phyloP scores from a whole-genome alignment of 2,329 filamentous ascomycete genomes.

The Trichoderma simmonsii region DNA sequence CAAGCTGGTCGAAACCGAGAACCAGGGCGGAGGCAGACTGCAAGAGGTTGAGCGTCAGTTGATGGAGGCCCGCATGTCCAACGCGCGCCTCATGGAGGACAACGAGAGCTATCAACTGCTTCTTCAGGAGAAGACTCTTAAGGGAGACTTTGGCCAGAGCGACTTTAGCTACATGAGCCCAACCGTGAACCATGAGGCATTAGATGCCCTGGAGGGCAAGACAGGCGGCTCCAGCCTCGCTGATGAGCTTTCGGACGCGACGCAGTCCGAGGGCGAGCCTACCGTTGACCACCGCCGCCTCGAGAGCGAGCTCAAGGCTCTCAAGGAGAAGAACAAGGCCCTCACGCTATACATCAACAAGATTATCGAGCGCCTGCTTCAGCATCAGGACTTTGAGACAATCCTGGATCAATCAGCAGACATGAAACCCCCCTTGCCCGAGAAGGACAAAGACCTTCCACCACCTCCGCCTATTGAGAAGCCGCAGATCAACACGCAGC shows the following conservation, averaged over 20 bases:
- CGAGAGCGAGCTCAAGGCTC: constrained; percentile 72
- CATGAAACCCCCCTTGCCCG: constrained; percentile 34
- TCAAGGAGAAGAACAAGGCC: constrained; percentile 95
- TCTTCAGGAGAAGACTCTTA: constrained; percentile 90
- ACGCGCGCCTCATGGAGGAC: constrained; percentile 94
- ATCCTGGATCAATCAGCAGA: constrained; percentile 80
- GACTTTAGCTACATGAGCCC: constrained; percentile 69
- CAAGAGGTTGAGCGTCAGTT: constrained; percentile 88
- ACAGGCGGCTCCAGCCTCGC: constrained; percentile 62
- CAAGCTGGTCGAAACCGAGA: constrained; percentile 91
- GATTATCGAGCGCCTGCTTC: constrained; percentile 91
- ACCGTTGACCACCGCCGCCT: constrained; percentile 59
- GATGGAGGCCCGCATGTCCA: constrained; percentile 91
- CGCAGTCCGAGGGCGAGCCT: constrained; percentile 52
- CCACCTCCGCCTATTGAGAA: constrained; percentile 52
- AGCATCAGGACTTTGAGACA: constrained; percentile 91
- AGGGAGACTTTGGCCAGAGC: constrained; percentile 82
- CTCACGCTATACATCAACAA: constrained; percentile 98
- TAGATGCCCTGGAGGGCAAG: constrained; percentile 61
- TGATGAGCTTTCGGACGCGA: constrained; percentile 67
- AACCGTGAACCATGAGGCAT: constrained; percentile 60
- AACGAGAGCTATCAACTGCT: constrained; percentile 97
- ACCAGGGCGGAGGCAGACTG: constrained; percentile 81
- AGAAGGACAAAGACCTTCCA: constrained; percentile 81
- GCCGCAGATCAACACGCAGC: constrained; percentile 38